phyloP scores from a whole-genome alignment of 768 basidiomycete genomes.

The Pleurotus platypus region DNA sequence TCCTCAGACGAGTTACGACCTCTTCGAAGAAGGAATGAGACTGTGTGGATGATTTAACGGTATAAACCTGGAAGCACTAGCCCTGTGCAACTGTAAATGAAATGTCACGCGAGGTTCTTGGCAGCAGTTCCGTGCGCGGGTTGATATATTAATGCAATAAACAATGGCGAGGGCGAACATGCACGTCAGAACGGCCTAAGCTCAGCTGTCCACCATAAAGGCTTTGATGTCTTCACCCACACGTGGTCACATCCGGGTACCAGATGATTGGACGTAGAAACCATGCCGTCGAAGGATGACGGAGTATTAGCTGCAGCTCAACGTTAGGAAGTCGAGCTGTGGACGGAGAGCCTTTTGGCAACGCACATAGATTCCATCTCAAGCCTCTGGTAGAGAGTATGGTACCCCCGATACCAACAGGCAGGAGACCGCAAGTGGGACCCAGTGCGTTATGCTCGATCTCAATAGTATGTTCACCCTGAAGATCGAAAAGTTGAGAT shows the following conservation, averaged over 20 bases:
- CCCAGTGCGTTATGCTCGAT: conserved; percentile 76
- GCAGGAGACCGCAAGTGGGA: conserved; percentile 91
- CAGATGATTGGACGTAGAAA: conserved; percentile 95
- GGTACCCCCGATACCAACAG: conserved; percentile 78
- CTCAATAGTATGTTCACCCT: conserved; percentile 83
- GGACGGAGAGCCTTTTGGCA: conserved; percentile 24
- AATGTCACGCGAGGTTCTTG: no score
- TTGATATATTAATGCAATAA: no score
- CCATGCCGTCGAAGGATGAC: conserved; percentile 79
- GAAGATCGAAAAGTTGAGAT: neutral
- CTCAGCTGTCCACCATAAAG: conserved; percentile 91
- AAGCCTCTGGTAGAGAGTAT: conserved; percentile 80
- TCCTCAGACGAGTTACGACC: no score
- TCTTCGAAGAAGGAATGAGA: no score
- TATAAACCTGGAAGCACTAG: no score
- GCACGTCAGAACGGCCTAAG: conserved; percentile 27
- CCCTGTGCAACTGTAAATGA: no score
- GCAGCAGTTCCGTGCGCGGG: no score
- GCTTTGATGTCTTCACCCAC: conserved; percentile 70
- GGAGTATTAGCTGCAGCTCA: conserved; percentile 42
- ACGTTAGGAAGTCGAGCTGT: neutral
- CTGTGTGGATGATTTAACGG: no score
- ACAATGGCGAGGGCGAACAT: no score
- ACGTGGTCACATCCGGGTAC: conserved; percentile 62
- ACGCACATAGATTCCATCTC: conserved; percentile 76